phyloP scores from a whole-genome alignment of 2,329 filamentous ascomycete species.

The Cryphonectria naterciae region DNA sequence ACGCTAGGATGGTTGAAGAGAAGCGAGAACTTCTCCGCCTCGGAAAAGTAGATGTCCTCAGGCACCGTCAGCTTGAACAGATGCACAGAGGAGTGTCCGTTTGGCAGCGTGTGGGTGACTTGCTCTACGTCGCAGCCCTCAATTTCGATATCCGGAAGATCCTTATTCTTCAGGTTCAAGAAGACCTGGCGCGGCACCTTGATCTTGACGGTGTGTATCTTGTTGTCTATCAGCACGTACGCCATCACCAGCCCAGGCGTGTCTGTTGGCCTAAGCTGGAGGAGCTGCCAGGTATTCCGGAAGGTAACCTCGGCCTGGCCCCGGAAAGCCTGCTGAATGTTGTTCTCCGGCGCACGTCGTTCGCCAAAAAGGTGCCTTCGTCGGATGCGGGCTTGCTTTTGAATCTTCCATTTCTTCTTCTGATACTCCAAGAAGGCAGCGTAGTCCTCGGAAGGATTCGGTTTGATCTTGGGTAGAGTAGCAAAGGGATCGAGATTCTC shows the following conservation, averaged over 20 bases:
- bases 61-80: constrained; percentile 92
- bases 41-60: constrained; percentile 84
- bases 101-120: constrained; percentile 89
- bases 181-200: constrained; percentile 89
- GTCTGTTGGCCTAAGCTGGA: constrained; percentile 83
- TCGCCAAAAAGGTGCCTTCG: constrained; percentile 93
- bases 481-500: constrained; percentile 79
- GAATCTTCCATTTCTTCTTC: constrained; percentile 98
- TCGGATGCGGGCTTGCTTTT: constrained; percentile 84
- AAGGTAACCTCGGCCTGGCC: constrained; percentile 91
- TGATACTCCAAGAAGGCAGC: constrained; percentile 87
- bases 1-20: constrained; percentile 93
- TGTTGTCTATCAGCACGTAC: constrained; percentile 90
- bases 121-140: constrained; percentile 88
- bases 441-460: constrained; percentile 84
- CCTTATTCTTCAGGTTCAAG: constrained; percentile 85
- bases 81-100: constrained; percentile 91
- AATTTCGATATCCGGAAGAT: constrained; percentile 86
- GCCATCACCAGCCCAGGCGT: constrained; percentile 85
- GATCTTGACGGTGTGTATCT: constrained; percentile 85
- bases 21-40: constrained; percentile 78
- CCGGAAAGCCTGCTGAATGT: constrained; percentile 75
- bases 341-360: constrained; percentile 66
- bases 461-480: constrained; percentile 80
- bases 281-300: constrained; percentile 90